Base-by-base conservation (phyloP, 1,139 yeast genomes). In the Yamadazyma jaroonii region DNA sequence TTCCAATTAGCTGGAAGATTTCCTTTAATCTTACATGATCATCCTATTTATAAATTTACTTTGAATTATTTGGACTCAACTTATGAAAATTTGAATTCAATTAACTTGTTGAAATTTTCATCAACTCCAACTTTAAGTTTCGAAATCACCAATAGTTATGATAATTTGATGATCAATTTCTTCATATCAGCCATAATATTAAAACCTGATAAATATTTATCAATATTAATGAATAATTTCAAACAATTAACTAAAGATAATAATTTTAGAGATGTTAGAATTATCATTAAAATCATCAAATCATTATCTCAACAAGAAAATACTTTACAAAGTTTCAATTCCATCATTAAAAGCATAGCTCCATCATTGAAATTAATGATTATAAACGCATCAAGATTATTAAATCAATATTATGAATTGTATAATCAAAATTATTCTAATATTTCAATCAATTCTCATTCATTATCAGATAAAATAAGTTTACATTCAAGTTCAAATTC, bases 31-130 rank as follows among this genome's bases (percentile, higher is more conserved):
- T 46, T 54, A 35, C 41, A 42, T 8, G 42, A 55, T 8, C 75
- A 75, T 49, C 67, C 77, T 1, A 50, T 78, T 6, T 72, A 69
- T 10, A 53, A 50, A 32, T 80, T 76, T 49, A 59, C 79, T 8
- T 40, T 58, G 29, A 44, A 42, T n/a, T 59, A 65, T 43, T 50
- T 73, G 29, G 78, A 73, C 38, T 53, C 56, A 13, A 67, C 68
- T 5, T 63, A 61, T 44, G 57, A 53, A 12, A 63, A 56, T 36
- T 52, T 64, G 37, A 32, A 43, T 40, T 39, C 50, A 44, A 23
- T 46, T 9, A 39, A 47, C 34, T 34, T 47, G 10, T 9, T 34
- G 7, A 42, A 36, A 14, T 46, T 49, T 45, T 38, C 59, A 39
- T 42, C 48, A 44, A 34, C 47, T 3, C 37, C 39, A 11, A 42